Evolutionary conservation across 2,329 filamentous ascomycete genomes (phyloP), one percentile per base, ranked within the genome.

Genomic region (Fusarium buharicum): DNA sequence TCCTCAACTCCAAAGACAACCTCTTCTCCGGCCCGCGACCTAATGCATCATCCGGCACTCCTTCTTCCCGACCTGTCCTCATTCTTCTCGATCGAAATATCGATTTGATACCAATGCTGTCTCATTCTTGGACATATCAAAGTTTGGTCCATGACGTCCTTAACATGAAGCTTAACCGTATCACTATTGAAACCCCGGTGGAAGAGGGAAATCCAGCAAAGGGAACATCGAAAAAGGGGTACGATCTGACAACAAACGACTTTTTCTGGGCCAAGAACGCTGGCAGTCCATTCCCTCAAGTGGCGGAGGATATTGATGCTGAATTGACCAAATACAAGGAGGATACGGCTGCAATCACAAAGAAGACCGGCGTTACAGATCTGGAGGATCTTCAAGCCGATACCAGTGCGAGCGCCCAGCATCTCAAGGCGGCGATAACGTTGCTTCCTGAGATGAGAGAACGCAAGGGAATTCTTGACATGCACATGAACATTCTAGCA

Each of bases 401-500:
- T 72, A 92, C 90, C 2, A 91, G 90, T 68, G 89, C 92, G 34
- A 96, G 92, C 54, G 93, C 95, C 14, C 92, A 96, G 70, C 95
- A 99, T 75, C 84, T 99, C 40, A 99, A 98, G 77, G 92, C 93
- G 4, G 96, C 94, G 12, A 97, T 99, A 69, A 96, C 94, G 1
- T 81, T 97, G 18, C 82, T 99, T 13, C 96, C 95, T 0, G 94
- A 98, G 75, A 82, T 99, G 66, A 85, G 93, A 62, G 95, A 98
- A 76, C 88, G 95, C 56, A 99, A 99, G 75, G 88, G 89, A n/a
- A 85, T 90, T 17, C 84, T 99, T 6, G 95, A 97, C 73, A 98
- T 97, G 91, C 95, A 99, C 75, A 99, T 99, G 95, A 97, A 96
- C 74, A 97, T 98, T 56, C 83, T 96, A 4, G 94, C 93, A 2